Evolutionary conservation across 257 asterid genomes (phyloP).

Genomic region (Solanum infundibuliforme): DNA sequence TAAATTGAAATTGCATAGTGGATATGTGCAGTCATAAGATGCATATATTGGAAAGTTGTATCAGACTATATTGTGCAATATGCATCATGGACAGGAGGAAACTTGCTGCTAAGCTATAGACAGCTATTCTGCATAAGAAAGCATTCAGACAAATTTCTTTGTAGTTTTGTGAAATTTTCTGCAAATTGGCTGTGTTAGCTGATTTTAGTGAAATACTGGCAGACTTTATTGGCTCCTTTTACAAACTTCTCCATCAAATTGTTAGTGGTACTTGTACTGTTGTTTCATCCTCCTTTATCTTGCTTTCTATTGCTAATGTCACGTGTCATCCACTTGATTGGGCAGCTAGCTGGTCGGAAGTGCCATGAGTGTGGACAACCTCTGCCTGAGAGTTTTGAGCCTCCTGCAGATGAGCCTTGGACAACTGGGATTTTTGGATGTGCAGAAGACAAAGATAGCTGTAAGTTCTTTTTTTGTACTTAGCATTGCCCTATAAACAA

Average conservation of each 20-base stretch:
- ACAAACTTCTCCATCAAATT: background rate
- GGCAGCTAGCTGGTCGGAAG: slow-evolving; percentile 70
- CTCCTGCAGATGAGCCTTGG: slow-evolving; percentile 98
- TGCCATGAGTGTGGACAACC: slow-evolving; percentile 96
- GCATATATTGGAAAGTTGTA: background rate
- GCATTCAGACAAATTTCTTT: background rate
- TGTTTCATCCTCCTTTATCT: background rate
- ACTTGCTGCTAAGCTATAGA: background rate
- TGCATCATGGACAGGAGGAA: background rate
- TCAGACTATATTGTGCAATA: background rate
- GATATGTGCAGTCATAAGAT: background rate
- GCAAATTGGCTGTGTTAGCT: background rate
- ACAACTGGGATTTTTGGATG: slow-evolving; percentile 81
- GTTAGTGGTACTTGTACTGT: background rate
- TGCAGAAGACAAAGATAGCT: slow-evolving; percentile 72
- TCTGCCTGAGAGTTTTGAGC: slow-evolving; percentile 89
- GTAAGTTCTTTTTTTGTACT: slow-evolving; percentile 35
- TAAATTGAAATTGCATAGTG: background rate
- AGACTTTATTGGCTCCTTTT: background rate
- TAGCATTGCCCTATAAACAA: background rate
- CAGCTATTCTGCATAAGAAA: background rate
- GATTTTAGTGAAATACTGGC: background rate
- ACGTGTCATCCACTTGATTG: slow-evolving; percentile 8
- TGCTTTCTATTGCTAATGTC: background rate
- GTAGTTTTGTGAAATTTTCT: background rate